Evolutionary conservation across 2,329 filamentous ascomycete genomes (phyloP).

Genomic region (Didymella keratinophila): DNA sequence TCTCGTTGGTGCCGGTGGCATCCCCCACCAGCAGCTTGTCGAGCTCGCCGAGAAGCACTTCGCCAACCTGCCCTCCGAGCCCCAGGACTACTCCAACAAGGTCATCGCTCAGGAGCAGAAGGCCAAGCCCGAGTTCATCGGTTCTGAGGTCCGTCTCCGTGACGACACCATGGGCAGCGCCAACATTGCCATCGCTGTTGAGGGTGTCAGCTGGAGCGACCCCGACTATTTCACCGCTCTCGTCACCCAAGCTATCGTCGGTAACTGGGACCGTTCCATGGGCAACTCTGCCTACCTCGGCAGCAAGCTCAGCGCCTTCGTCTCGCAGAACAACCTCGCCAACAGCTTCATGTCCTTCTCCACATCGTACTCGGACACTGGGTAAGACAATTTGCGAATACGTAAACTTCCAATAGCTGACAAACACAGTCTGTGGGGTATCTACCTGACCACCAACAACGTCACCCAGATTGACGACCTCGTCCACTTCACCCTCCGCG

Average conservation of each 20-base stretch:
- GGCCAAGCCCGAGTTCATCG: constrained; percentile 91
- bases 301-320: constrained; percentile 94
- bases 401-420: constrained; percentile 38
- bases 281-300: constrained; percentile 96
- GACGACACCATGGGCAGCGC: constrained; percentile 96
- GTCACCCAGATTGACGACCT: constrained; percentile 89
- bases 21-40: constrained; percentile 93
- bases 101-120: constrained; percentile 76
- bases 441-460: constrained; percentile 96
- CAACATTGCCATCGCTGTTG: constrained; percentile 97
- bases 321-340: constrained; percentile 93
- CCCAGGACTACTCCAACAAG: constrained; percentile 76
- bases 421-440: constrained; percentile 87
- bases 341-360: constrained; percentile 99
- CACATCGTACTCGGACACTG: constrained; percentile 98
- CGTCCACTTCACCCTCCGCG: constrained; percentile 96
- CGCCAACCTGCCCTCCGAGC: constrained; percentile 75
- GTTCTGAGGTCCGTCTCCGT: constrained; percentile 92
- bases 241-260: constrained; percentile 97
- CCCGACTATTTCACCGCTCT: constrained; percentile 99
- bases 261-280: constrained; percentile 99
- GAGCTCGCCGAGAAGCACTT: constrained; percentile 98
- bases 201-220: constrained; percentile 99
- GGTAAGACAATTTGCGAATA: constrained; percentile 67
- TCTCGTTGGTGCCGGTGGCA: constrained; percentile 90